These are phyloP conservation scores for Juncus inflexus DNA, from an alignment of 176 grass and related monocot genomes.

Conservation along the genomic window DNA sequence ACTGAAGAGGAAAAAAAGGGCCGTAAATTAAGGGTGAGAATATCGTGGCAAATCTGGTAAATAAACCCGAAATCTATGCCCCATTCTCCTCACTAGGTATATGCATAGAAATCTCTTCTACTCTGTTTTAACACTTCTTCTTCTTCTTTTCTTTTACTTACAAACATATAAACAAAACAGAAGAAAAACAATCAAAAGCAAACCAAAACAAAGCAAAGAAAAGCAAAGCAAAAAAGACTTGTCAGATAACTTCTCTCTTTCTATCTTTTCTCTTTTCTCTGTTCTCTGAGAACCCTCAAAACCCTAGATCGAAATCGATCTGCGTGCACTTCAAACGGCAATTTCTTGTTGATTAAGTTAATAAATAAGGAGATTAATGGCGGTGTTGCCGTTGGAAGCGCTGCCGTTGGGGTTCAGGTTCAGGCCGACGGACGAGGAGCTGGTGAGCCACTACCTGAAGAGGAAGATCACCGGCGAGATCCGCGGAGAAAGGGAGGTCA, in stretches of 20 bases:
- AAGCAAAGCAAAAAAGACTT: neutral
- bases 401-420: constrained; percentile 95
- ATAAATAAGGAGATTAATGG: constrained; percentile 26
- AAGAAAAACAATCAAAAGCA: constrained; percentile 9
- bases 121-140: constrained; percentile 14
- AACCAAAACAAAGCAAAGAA: neutral
- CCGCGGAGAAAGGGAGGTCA: constrained; percentile 60
- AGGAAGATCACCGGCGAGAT: constrained; percentile 81
- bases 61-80: neutral
- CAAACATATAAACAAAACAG: neutral
- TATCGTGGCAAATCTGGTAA: constrained; percentile 7
- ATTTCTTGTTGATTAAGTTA: constrained; percentile 20
- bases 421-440: constrained; percentile 97
- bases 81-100: neutral
- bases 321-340: neutral
- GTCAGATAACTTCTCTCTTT: constrained; percentile 12
- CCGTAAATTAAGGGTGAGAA: neutral
- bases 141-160: neutral
- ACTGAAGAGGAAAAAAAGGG: neutral
- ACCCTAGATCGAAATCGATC: constrained; percentile 19
- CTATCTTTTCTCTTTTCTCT: constrained; percentile 5
- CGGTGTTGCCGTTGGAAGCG: constrained; percentile 51
- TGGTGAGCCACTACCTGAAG: constrained; percentile 88
- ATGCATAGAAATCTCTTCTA: constrained; percentile 17
- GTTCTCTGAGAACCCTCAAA: constrained; percentile 1